Conservation (phyloP, 129 eudicot species). For the Lactuca saligna region DNA sequence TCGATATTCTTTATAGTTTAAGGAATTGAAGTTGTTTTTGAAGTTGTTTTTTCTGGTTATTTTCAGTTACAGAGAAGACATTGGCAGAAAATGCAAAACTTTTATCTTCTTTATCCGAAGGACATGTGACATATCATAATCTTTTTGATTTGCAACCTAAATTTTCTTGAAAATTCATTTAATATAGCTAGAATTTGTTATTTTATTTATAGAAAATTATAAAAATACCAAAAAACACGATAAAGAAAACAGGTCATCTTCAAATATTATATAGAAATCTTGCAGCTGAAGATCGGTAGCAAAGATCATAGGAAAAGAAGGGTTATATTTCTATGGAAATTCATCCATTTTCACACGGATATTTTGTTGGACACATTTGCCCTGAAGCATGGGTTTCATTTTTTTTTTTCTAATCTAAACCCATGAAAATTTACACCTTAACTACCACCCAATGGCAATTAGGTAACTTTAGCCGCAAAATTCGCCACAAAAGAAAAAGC, state of each 20-base stretch:
- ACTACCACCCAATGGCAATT: neutral
- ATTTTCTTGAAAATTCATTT: neutral
- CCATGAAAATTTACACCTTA: neutral
- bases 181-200: neutral
- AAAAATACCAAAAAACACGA: conserved; percentile 79
- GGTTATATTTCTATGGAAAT: conserved; percentile 79
- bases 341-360: conserved; percentile 63
- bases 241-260: conserved; percentile 90
- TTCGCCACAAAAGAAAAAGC: no score
- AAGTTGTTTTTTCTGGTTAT: neutral
- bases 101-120: conserved; percentile 81
- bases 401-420: neutral
- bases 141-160: neutral
- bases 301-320: conserved; percentile 98
- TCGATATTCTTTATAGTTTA: neutral
- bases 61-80: conserved; percentile 84
- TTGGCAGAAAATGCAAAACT: conserved; percentile 89
- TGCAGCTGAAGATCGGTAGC: conserved; percentile 99
- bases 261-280: conserved; percentile 90
- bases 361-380: conserved; percentile 92
- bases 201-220: conserved; percentile 78
- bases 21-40: neutral
- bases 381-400: conserved; percentile 89
- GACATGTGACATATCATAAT: conserved; percentile 53
- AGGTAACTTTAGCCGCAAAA: neutral